These are phyloP conservation scores for Sutorius eximius DNA, from an alignment of 1,284 basidiomycete species.

Conservation along the genomic window DNA sequence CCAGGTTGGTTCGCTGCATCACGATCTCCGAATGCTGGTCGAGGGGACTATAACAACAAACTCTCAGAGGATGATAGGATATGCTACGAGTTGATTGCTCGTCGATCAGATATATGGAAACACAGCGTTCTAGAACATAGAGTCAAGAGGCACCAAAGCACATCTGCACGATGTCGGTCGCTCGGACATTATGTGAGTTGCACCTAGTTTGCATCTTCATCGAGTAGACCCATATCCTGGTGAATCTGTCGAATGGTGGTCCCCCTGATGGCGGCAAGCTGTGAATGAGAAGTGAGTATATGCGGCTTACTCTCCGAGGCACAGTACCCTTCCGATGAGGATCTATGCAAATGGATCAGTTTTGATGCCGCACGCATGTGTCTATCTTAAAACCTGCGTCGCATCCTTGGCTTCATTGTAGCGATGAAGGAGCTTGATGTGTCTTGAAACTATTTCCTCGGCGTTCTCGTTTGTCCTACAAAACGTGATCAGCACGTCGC, in stretches of 20 bases:
- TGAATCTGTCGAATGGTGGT: slow-evolving; percentile 72
- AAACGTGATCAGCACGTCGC: neutral
- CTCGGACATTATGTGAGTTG: neutral
- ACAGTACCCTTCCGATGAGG: slow-evolving; percentile 34
- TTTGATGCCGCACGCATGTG: neutral
- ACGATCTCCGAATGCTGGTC: no score
- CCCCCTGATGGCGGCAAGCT: slow-evolving; percentile 66
- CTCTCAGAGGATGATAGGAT: slow-evolving; percentile 49
- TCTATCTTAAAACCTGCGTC: slow-evolving; percentile 51
- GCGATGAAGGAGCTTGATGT: slow-evolving; percentile 69
- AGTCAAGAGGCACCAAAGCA: neutral
- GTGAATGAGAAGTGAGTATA: slow-evolving; percentile 14
- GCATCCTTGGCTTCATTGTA: slow-evolving; percentile 85
- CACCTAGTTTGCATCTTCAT: slow-evolving; percentile 38
- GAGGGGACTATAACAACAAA: no score
- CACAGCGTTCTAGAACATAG: neutral
- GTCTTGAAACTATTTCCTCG: slow-evolving; percentile 62
- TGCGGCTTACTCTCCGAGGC: slow-evolving; percentile 32
- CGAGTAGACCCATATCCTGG: slow-evolving; percentile 59
- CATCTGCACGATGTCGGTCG: neutral
- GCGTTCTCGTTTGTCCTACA: slow-evolving; percentile 54
- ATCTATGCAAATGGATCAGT: slow-evolving; percentile 20
- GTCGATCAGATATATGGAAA: slow-evolving; percentile 20
- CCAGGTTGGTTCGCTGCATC: no score
- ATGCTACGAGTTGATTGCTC: slow-evolving; percentile 73